Percentiles rank a stretch among this genome's conserved stretches.
These are phyloP conservation scores for Pouteria glomerata DNA, from an alignment of 148 eudicot species.

Conservation along the genomic window DNA sequence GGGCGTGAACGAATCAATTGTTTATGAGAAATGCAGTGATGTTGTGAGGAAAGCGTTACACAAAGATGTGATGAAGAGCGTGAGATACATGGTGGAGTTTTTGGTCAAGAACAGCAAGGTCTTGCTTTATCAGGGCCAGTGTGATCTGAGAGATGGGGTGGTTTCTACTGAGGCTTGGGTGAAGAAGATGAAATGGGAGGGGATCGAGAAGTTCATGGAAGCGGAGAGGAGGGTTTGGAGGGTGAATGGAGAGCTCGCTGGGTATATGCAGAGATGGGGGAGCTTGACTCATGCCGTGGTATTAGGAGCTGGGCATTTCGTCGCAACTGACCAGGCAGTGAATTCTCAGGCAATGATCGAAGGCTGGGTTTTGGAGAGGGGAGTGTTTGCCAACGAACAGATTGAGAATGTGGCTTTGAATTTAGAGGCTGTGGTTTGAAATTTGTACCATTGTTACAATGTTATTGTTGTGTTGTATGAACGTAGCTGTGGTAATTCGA, in stretches of 20 bases:
- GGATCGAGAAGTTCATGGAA: constrained; percentile 34
- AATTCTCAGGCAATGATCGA: constrained; percentile 74
- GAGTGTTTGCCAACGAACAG: constrained; percentile 36
- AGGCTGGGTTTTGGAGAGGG: constrained; percentile 78
- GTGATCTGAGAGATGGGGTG: constrained; percentile 75
- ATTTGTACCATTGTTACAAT: neutral
- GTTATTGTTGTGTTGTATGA: neutral
- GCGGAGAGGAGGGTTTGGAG: constrained; percentile 76
- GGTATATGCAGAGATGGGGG: constrained; percentile 83
- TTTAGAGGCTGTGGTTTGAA: neutral
- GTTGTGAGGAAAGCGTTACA: constrained; percentile 36
- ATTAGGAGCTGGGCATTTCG: constrained; percentile 80
- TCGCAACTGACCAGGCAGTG: constrained; percentile 74
- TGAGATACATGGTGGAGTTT: constrained; percentile 64
- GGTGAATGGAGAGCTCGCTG: constrained; percentile 57
- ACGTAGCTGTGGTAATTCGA: too few relatives aligned
- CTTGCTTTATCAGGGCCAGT: constrained; percentile 70
- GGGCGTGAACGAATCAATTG: constrained; percentile 36
- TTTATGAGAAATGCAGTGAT: constrained; percentile 53
- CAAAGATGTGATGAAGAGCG: constrained; percentile 91
- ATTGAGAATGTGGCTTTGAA: neutral
- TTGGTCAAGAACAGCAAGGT: constrained; percentile 52
- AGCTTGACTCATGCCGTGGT: constrained; percentile 72
- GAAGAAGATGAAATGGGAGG: constrained; percentile 68
- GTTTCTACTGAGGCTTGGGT: constrained; percentile 75